Conservation (phyloP, 768 basidiomycete genomes). For the Leccinum obscurum region DNA sequence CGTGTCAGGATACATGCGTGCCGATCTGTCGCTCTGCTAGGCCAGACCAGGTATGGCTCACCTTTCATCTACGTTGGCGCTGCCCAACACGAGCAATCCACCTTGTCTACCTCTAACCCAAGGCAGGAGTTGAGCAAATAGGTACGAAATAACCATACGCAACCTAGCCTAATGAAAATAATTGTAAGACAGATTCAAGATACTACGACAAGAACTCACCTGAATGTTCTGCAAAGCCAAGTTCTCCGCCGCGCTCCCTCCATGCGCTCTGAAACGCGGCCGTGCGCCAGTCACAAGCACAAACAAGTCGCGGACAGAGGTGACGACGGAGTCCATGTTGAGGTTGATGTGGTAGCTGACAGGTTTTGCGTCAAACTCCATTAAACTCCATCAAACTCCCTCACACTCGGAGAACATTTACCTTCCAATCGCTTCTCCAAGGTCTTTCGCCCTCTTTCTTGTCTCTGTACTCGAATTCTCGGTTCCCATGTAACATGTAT, state of each 20-base stretch:
- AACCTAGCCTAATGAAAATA: constrained; percentile 66
- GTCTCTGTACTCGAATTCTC: constrained; percentile 93
- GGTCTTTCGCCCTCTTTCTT: constrained; percentile 77
- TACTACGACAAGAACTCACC: constrained; percentile 34
- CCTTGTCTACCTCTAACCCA: constrained; percentile 86
- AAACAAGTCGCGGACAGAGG: constrained; percentile 82
- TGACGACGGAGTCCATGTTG: constrained; percentile 93
- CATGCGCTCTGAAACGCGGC: constrained; percentile 82
- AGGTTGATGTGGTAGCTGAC: constrained; percentile 88
- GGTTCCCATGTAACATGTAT: constrained; percentile 99
- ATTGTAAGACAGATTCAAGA: background rate
- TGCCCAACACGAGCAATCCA: constrained; percentile 92
- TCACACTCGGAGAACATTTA: constrained; percentile 30
- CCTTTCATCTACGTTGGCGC: constrained; percentile 99
- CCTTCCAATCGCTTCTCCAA: constrained; percentile 90
- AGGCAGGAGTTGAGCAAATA: constrained; percentile 93
- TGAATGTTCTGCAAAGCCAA: constrained; percentile 98
- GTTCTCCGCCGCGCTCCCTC: constrained; percentile 87
- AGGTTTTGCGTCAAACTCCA: background rate
- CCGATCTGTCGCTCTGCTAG: background rate
- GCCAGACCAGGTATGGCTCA: constrained; percentile 25
- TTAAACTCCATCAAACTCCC: no score
- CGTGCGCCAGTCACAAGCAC: constrained; percentile 71
- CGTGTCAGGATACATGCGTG: background rate
- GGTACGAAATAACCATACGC: constrained; percentile 91